These are phyloP conservation scores for Pyrenula massariospora DNA, from an alignment of 495 filamentous ascomycete genomes.

Conservation along the genomic window DNA sequence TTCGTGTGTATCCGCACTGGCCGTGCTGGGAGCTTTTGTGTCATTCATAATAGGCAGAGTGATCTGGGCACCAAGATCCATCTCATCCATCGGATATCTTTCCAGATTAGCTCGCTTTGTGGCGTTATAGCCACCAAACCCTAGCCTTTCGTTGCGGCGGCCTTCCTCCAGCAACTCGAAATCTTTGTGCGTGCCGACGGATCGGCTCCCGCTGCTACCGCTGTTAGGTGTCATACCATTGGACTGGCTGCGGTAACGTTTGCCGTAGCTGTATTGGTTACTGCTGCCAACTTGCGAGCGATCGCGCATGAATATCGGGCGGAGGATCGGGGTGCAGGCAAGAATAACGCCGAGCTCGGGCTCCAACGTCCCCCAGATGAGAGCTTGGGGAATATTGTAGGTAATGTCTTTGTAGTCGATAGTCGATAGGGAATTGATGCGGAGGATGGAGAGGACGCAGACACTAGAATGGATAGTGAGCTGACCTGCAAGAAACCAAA, in stretches of 20 bases:
- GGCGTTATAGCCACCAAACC: neutral
- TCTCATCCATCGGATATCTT: neutral
- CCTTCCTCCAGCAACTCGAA: neutral
- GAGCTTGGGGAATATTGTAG: neutral
- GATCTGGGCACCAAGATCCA: too few relatives aligned
- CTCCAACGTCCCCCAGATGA: neutral
- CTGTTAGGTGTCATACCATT: neutral
- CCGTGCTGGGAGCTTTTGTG: too few relatives aligned
- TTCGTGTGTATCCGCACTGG: too few relatives aligned
- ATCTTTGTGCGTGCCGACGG: neutral
- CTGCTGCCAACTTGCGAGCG: neutral
- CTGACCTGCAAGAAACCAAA: neutral
- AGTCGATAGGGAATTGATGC: neutral
- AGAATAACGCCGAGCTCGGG: neutral
- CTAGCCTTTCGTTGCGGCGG: neutral
- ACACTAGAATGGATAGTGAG: neutral
- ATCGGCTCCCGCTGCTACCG: neutral
- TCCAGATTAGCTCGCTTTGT: neutral
- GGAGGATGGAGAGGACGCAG: neutral
- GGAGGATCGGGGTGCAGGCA: neutral
- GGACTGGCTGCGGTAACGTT: neutral
- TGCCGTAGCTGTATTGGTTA: neutral
- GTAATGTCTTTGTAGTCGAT: neutral
- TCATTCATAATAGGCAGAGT: too few relatives aligned
- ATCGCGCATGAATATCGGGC: neutral